Evolutionary conservation across 371 early-diverging fungal species (phyloP).

Genomic region (Blakeslea trispora): DNA sequence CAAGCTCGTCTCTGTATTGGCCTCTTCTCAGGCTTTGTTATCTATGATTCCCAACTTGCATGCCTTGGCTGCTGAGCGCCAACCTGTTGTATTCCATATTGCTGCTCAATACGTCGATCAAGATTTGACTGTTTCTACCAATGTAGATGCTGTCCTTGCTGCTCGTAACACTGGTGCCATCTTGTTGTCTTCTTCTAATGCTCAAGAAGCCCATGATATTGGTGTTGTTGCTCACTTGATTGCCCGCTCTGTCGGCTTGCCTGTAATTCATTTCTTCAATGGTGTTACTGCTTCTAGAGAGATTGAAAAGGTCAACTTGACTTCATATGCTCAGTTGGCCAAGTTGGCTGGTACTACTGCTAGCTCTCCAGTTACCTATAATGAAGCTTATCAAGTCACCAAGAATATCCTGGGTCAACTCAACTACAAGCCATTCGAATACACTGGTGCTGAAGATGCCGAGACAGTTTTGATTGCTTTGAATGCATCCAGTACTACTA

Average conservation of each 20-base stretch:
- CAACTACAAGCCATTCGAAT: slow-evolving; percentile 77
- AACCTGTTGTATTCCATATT: slow-evolving; percentile 84
- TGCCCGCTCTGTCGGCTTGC: slow-evolving; percentile 55
- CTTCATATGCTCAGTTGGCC: slow-evolving; percentile 48
- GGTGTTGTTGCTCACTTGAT: slow-evolving; percentile 70
- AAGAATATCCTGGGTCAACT: slow-evolving; percentile 58
- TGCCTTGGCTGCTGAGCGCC: slow-evolving; percentile 59
- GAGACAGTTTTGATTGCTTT: slow-evolving; percentile 77
- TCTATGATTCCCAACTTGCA: slow-evolving; percentile 83
- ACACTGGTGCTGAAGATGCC: slow-evolving; percentile 70
- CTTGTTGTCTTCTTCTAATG: slow-evolving; percentile 68
- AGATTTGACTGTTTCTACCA: slow-evolving; percentile 53
- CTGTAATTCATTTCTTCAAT: slow-evolving; percentile 78
- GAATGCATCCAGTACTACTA: slow-evolving; percentile 51
- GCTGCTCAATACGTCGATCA: slow-evolving; percentile 67
- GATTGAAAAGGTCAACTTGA: slow-evolving; percentile 50
- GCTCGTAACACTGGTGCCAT: slow-evolving; percentile 71
- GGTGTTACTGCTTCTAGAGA: slow-evolving; percentile 59
- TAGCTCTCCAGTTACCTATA: slow-evolving; percentile 6
- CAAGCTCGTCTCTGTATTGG: slow-evolving; percentile 61
- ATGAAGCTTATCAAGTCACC: slow-evolving; percentile 43
- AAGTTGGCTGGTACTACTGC: slow-evolving; percentile 19
- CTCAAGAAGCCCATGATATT: slow-evolving; percentile 83
- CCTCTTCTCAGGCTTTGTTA: slow-evolving; percentile 74
- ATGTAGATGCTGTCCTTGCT: slow-evolving; percentile 67